Conservation (phyloP, 148 eudicot species). For the Nepenthes gracilis region DNA sequence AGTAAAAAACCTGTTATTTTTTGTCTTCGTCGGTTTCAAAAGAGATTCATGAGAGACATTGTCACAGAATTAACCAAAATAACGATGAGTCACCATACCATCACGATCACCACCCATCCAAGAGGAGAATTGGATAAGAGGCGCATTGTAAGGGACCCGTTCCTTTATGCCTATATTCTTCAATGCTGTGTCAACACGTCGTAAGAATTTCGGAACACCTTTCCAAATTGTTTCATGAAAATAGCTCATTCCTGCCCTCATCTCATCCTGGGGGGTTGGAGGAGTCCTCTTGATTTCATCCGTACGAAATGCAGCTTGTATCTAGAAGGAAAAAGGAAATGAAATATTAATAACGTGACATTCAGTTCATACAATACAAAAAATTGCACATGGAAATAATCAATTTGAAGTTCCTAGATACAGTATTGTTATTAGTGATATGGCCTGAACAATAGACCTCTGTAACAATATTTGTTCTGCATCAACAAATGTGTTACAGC, state of each 20-base stretch:
- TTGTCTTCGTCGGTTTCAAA: no score
- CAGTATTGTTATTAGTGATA: no score
- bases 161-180: not conserved
- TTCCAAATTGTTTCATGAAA: not conserved
- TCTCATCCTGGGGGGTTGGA: not conserved
- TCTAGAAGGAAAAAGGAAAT: not conserved
- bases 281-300: not conserved
- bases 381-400: no score
- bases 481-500: no score
- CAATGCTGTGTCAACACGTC: constrained; percentile 1
- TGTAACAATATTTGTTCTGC: no score
- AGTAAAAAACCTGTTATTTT: no score
- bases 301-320: not conserved
- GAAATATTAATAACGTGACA: no score
- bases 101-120: not conserved
- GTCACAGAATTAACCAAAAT: no score
- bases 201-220: not conserved
- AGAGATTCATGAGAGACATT: no score
- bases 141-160: not conserved
- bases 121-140: not conserved
- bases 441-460: no score
- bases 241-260: constrained; percentile 1
- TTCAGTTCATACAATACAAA: no score
- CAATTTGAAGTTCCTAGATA: no score
- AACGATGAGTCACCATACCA: not conserved